Conservation (phyloP, 208 protist species). For the Leptomonas pyrrhocoris region DNA sequence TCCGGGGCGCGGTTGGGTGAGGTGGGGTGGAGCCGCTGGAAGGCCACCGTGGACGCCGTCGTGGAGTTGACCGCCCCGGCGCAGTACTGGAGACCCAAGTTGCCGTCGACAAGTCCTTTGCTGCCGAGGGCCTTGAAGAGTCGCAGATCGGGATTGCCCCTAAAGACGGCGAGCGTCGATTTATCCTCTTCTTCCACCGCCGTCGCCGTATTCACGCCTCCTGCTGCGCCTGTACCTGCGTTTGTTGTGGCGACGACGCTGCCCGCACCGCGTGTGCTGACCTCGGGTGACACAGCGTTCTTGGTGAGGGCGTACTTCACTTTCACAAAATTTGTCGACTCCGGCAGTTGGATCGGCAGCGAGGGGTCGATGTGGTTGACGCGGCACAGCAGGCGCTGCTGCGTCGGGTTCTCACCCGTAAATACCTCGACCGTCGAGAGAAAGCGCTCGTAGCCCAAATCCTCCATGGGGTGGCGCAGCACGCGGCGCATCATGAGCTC, state of each 20-base stretch:
- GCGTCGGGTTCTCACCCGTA: slow-evolving; percentile 58
- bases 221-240: not conserved
- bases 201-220: not conserved
- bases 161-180: slow-evolving; percentile 22
- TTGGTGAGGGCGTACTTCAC: slow-evolving; percentile 66
- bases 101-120: slow-evolving; percentile 31
- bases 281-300: slow-evolving; percentile 4
- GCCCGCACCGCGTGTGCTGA: not conserved
- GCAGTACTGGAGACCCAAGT: slow-evolving; percentile 38
- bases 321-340: slow-evolving; percentile 76
- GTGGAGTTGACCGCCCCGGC: slow-evolving; percentile 72
- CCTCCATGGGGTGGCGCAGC: slow-evolving; percentile 71
- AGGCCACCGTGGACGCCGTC: slow-evolving; percentile 65
- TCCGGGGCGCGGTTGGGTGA: slow-evolving; percentile 86
- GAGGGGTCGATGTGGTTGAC: slow-evolving; percentile 80
- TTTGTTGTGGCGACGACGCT: not conserved
- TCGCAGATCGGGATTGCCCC: slow-evolving; percentile 49
- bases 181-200: not conserved
- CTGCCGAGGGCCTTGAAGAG: slow-evolving; percentile 71
- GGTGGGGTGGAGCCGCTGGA: slow-evolving; percentile 81
- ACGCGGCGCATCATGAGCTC: slow-evolving; percentile 64
- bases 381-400: slow-evolving; percentile 79
- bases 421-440: slow-evolving; percentile 75
- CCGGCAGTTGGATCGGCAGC: slow-evolving; percentile 67
- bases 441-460: slow-evolving; percentile 79